A percentile compares a stretch with the other conserved stretches of the same genome.
Evolutionary conservation across 768 basidiomycete species (phyloP).

Genomic region (Leccinum rimulosum): DNA sequence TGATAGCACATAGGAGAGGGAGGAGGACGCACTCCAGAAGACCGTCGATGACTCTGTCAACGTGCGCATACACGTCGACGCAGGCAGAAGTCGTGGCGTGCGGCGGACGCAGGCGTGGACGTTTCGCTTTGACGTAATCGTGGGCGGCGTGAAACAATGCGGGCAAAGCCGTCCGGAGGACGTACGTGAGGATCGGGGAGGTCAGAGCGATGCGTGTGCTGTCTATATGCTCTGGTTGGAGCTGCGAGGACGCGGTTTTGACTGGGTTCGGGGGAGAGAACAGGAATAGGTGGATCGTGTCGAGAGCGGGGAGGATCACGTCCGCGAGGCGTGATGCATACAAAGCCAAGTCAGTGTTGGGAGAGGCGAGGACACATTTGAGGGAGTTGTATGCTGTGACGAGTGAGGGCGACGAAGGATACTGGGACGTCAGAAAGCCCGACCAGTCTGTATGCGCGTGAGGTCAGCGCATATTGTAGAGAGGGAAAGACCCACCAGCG

Average conservation of each 20-base stretch:
- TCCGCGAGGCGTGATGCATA: conserved; percentile 9
- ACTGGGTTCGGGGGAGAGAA: conserved; percentile 11
- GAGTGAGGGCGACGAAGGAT: conserved; percentile 11
- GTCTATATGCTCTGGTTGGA: conserved; percentile 13
- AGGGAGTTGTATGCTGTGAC: conserved; percentile 20
- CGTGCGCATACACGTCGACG: not conserved
- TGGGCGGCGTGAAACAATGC: conserved; percentile 10
- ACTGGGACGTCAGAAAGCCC: conserved; percentile 16
- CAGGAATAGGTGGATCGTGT: conserved; percentile 18
- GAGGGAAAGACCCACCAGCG: conserved; percentile 8
- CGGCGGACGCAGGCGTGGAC: conserved; percentile 2
- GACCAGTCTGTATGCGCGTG: conserved; percentile 18
- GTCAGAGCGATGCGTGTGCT: conserved; percentile 18
- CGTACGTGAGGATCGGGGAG: conserved; percentile 24
- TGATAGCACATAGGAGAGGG: conserved; percentile 18
- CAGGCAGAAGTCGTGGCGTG: not conserved
- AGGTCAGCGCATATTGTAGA: not conserved
- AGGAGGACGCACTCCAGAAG: conserved; percentile 23
- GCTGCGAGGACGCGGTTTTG: not conserved
- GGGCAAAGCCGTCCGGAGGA: conserved; percentile 23
- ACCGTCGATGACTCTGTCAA: conserved; percentile 16
- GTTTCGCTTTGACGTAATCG: conserved; percentile 14
- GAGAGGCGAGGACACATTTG: conserved; percentile 12
- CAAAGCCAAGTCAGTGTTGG: not conserved
- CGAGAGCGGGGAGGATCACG: conserved; percentile 20